These are phyloP conservation scores for Clavariopsis aquatica DNA, from an alignment of 495 filamentous ascomycete genomes.

Conservation along the genomic window DNA sequence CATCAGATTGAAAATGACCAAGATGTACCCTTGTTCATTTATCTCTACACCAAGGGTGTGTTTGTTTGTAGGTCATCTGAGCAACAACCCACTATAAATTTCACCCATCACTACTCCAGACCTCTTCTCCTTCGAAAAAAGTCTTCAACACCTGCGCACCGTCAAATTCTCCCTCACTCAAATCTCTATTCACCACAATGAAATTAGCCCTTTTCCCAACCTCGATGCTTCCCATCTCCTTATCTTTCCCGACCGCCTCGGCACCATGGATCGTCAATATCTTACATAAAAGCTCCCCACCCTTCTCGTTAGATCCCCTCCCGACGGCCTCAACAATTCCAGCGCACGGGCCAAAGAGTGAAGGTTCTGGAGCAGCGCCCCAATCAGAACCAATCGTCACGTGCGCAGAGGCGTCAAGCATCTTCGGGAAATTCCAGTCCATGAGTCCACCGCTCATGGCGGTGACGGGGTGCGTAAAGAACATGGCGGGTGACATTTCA, in stretches of 20 bases:
- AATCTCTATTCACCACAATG: conserved; percentile 42
- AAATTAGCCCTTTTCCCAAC: conserved; percentile 60
- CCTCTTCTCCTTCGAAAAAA: conserved; percentile 29
- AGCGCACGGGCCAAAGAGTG: conserved; percentile 8
- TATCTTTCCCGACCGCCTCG: conserved; percentile 53
- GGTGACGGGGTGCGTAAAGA: conserved; percentile 33
- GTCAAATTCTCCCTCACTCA: conserved; percentile 31
- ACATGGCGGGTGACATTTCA: conserved; percentile 34
- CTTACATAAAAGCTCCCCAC: conserved; percentile 25
- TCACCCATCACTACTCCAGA: conserved; percentile 18
- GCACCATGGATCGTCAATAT: conserved; percentile 43
- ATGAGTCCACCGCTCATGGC: conserved; percentile 22
- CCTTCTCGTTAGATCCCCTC: conserved; percentile 17
- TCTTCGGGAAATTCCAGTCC: conserved; percentile 33
- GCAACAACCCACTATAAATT: too few species aligned
- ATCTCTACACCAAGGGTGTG: too few species aligned
- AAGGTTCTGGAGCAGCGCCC: conserved; percentile 25
- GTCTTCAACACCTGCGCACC: conserved; percentile 24
- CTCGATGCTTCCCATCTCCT: conserved; percentile 53
- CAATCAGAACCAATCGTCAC: conserved; percentile 32
- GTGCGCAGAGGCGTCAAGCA: conserved; percentile 20
- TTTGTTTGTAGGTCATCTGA: too few species aligned
- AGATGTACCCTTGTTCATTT: too few species aligned
- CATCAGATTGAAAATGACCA: too few species aligned
- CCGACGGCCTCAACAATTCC: conserved; percentile 19